These are phyloP conservation scores for Hura crepitans DNA, from an alignment of 441 rosid genomes.

Conservation along the genomic window DNA sequence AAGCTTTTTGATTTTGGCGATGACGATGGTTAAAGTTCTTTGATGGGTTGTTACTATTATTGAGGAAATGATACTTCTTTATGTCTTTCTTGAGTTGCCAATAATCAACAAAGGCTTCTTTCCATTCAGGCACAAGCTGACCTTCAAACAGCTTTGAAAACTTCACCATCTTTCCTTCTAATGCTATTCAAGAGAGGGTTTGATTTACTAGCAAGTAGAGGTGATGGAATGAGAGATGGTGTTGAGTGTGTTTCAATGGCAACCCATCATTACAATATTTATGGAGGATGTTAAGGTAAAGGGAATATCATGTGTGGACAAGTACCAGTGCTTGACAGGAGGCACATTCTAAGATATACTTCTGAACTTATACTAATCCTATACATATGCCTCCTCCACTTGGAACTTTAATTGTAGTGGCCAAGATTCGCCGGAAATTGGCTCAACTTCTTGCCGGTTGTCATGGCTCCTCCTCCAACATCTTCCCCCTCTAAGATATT, in stretches of 20 bases:
- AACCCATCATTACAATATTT: slow-evolving; percentile 38
- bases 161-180: slow-evolving; percentile 59
- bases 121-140: slow-evolving; percentile 97
- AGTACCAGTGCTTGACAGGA: slow-evolving; percentile 36
- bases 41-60: slow-evolving; percentile 20
- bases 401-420: slow-evolving; percentile 28
- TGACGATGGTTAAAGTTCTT: slow-evolving; percentile 11
- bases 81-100: slow-evolving; percentile 81
- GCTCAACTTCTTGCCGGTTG: slow-evolving; percentile 25
- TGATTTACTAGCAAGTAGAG: too few relatives aligned
- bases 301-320: slow-evolving; percentile 34
- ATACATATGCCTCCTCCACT: slow-evolving; percentile 70
- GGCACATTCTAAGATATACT: slow-evolving; percentile 93
- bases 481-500: slow-evolving; percentile 22
- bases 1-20: too few relatives aligned
- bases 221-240: too few relatives aligned
- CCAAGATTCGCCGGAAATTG: slow-evolving; percentile 47
- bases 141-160: slow-evolving; percentile 85
- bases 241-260: slow-evolving; percentile 41
- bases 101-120: slow-evolving; percentile 96
- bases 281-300: slow-evolving; percentile 34
- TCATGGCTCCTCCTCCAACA: slow-evolving; percentile 25
- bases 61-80: slow-evolving; percentile 50
- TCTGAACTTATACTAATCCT: slow-evolving; percentile 30
- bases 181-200: too few relatives aligned